Percentiles rank a stretch among this genome's conserved stretches.
Evolutionary conservation across 345 rosid genomes (phyloP).

Genomic region (Euphorbia pulcherrima): DNA sequence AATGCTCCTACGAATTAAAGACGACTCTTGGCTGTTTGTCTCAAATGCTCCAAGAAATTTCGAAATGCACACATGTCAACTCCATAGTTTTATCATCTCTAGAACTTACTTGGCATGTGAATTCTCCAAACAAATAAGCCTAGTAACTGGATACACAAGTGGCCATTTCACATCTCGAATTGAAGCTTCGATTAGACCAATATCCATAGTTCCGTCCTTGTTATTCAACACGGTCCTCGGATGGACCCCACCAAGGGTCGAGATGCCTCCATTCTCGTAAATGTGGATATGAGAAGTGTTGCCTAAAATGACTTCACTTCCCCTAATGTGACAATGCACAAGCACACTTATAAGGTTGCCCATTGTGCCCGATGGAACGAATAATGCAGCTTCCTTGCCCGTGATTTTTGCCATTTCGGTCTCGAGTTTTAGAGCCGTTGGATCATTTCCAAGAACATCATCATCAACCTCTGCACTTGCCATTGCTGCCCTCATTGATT

Average conservation of each 20-base stretch:
- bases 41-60: too few relatives aligned
- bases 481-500: slow-evolving; percentile 88
- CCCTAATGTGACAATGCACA: slow-evolving; percentile 78
- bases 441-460: slow-evolving; percentile 71
- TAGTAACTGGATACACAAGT: slow-evolving; percentile 72
- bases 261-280: slow-evolving; percentile 81
- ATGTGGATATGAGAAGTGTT: slow-evolving; percentile 73
- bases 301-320: slow-evolving; percentile 94
- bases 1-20: too few relatives aligned
- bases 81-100: not conserved
- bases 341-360: slow-evolving; percentile 89
- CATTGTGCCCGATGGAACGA: slow-evolving; percentile 95
- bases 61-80: too few relatives aligned
- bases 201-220: slow-evolving; percentile 75
- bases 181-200: slow-evolving; percentile 65
- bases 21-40: too few relatives aligned
- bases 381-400: slow-evolving; percentile 86
- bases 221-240: slow-evolving; percentile 75
- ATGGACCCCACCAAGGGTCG: slow-evolving; percentile 89
- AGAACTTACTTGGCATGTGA: slow-evolving; percentile 77
- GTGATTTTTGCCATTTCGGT: slow-evolving; percentile 60
- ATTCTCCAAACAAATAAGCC: slow-evolving; percentile 89
- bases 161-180: slow-evolving; percentile 66
- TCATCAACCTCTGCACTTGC: slow-evolving; percentile 89
- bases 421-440: slow-evolving; percentile 60